Base-by-base conservation (phyloP, 2,329 filamentous ascomycete species). In the Hypomyces perniciosus region DNA sequence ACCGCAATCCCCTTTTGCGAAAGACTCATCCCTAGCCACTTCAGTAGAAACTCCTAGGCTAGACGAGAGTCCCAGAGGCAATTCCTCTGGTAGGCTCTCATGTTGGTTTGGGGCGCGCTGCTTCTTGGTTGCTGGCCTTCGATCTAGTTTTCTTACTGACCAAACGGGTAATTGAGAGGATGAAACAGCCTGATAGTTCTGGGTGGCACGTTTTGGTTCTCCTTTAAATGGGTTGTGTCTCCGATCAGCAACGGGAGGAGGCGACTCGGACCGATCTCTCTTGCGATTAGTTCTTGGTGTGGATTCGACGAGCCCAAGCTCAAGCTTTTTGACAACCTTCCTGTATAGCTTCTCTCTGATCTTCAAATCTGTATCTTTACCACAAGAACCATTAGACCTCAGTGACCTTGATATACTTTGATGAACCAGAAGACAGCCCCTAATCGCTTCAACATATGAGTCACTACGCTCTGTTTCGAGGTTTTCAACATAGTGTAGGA, bases 361-460 rank as follows among this genome's bases (percentile, higher is more conserved):
- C 31, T 6, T 51, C 6, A 27, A 43, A 27, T 53, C 51, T n/a
- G 51, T 34, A 10, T 9, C 13, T 13, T 39, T 44, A 5, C 20
- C 9, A 8, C 44, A n/a, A 9, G 38, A 28, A 34, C 33, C 33
- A 10, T 26, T 9, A 10, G 33, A 38, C 10, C 40, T 37, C 33
- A 49, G 9, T 8, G 4, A 31, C 20, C 44, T n/a, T 4, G 48
- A 42, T 46, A 53, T 53, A n/a, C 43, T 44, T 10, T 35, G 33
- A 43, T 53, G 38, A 27, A 47, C 43, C 4, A 47, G 20, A 3
- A 53, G 28, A 26, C 51, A 53, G 6, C 20, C 33, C 7, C 43
- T 29, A n/a, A 53, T 51, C 6, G 51, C 51, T 39, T 48, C 1
- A 1, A 47, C 42, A 51, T 51, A 53, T 4, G 51, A 54, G 38